phyloP scores from a whole-genome alignment of 164 flowering plant genomes.

The Warburgia ugandensis region DNA sequence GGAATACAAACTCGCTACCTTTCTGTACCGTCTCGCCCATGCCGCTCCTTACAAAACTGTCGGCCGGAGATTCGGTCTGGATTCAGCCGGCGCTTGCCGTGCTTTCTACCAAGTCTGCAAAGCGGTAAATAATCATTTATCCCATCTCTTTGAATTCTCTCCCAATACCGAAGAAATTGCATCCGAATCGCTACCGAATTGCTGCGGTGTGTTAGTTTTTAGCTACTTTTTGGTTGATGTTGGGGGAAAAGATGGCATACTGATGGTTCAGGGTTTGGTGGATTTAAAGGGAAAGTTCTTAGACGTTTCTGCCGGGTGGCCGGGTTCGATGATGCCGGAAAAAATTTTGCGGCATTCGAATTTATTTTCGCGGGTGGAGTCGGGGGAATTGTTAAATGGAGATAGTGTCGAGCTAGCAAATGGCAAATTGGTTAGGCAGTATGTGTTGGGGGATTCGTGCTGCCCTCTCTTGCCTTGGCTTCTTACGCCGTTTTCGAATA shows the following conservation, averaged over 20 bases:
- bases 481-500: constrained; percentile 42
- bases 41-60: constrained; percentile 41
- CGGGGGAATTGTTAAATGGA: constrained; percentile 48
- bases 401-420: constrained; percentile 23
- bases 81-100: constrained; percentile 39
- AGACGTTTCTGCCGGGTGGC: constrained; percentile 91
- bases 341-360: constrained; percentile 36
- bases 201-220: constrained; percentile 63
- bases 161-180: constrained; percentile 40
- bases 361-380: constrained; percentile 45
- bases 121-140: constrained; percentile 40
- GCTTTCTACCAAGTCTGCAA: constrained; percentile 54
- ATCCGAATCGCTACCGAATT: constrained; percentile 59
- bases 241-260: constrained; percentile 2
- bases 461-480: constrained; percentile 73
- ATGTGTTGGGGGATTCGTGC: constrained; percentile 62
- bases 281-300: constrained; percentile 75
- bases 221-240: constrained; percentile 35
- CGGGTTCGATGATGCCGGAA: constrained; percentile 34
- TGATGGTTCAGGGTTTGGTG: constrained; percentile 67
- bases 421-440: constrained; percentile 46
- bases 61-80: constrained; percentile 47
- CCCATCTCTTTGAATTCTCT: constrained; percentile 28
- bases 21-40: constrained; percentile 62
- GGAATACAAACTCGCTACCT: constrained; percentile 38